Percentiles rank a stretch among this genome's conserved stretches.
Conservation (phyloP, 2,329 filamentous ascomycete genomes). For the Microcyclospora tardicrescens region DNA sequence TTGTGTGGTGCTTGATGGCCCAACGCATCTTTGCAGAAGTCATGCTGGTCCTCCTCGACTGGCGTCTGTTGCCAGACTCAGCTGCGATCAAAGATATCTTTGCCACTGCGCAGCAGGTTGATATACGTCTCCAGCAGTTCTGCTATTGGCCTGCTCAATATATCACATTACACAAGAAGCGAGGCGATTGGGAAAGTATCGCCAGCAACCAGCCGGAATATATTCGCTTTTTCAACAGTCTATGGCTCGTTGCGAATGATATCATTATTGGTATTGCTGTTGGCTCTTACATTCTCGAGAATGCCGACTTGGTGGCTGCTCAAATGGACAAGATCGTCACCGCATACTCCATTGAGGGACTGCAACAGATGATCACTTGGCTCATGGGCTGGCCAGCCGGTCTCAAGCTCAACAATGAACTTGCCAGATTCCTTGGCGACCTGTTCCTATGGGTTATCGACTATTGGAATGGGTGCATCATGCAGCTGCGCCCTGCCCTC, state of each 20-base stretch:
- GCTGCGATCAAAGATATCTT: constrained; percentile 90
- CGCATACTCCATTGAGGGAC: constrained; percentile 74
- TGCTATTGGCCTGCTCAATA: constrained; percentile 99
- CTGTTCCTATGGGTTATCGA: constrained; percentile 98
- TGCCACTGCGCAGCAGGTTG: constrained; percentile 90
- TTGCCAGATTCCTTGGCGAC: constrained; percentile 88
- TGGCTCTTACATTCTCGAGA: constrained; percentile 94
- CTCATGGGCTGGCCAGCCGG: constrained; percentile 92
- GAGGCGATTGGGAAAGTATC: constrained; percentile 88
- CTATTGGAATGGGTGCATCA: constrained; percentile 82
- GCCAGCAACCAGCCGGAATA: constrained; percentile 94
- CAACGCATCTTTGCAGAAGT: constrained; percentile 73
- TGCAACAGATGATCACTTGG: constrained; percentile 85
- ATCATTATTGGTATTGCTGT: constrained; percentile 96
- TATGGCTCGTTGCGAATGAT: constrained; percentile 97
- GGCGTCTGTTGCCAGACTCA: constrained; percentile 62
- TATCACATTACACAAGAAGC: constrained; percentile 73
- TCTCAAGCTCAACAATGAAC: constrained; percentile 84
- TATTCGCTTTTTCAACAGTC: constrained; percentile 95
- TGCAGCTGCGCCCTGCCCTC: constrained; percentile 63
- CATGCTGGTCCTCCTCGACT: constrained; percentile 68
- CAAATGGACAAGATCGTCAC: constrained; percentile 65
- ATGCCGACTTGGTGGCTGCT: constrained; percentile 68
- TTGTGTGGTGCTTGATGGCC: constrained; percentile 65
- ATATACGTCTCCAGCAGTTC: constrained; percentile 93